Percentiles rank a stretch among this genome's conserved stretches.
phyloP scores from a whole-genome alignment of 306 rosid genomes.

The Leucaena leucocephala region DNA sequence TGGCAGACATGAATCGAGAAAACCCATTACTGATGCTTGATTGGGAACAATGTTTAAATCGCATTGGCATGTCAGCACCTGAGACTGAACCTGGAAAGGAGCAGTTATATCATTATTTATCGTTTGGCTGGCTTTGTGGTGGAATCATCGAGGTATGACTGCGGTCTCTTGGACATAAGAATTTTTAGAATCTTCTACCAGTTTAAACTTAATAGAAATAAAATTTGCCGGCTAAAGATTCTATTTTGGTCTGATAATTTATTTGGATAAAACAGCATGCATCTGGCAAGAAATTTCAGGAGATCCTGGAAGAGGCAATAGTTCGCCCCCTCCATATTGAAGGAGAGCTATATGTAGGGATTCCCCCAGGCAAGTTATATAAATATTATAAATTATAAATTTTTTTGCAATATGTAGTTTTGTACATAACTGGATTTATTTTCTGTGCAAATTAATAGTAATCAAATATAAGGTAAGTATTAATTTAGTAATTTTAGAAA shows the following conservation, averaged over 20 bases:
- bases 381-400: not conserved
- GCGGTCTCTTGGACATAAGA: conserved; percentile 23
- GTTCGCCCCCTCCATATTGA: conserved; percentile 79
- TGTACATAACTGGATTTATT: not conserved
- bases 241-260: conserved; percentile 43
- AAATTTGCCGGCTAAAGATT: not conserved
- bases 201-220: conserved; percentile 18
- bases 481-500: not conserved
- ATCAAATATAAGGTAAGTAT: not conserved
- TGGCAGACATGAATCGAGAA: conserved; percentile 58
- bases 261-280: conserved; percentile 70
- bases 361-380: conserved; percentile 82
- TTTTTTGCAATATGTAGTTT: not conserved
- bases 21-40: conserved; percentile 71
- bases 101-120: conserved; percentile 85
- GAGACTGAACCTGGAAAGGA: conserved; percentile 91
- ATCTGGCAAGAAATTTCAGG: conserved; percentile 86
- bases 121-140: conserved; percentile 96
- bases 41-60: conserved; percentile 85
- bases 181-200: not conserved
- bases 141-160: conserved; percentile 88
- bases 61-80: conserved; percentile 62
- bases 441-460: not conserved
- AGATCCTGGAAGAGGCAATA: conserved; percentile 91
- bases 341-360: conserved; percentile 93